phyloP scores from a whole-genome alignment of 257 asterid genomes.

The Nicotiana obtusifolia region DNA sequence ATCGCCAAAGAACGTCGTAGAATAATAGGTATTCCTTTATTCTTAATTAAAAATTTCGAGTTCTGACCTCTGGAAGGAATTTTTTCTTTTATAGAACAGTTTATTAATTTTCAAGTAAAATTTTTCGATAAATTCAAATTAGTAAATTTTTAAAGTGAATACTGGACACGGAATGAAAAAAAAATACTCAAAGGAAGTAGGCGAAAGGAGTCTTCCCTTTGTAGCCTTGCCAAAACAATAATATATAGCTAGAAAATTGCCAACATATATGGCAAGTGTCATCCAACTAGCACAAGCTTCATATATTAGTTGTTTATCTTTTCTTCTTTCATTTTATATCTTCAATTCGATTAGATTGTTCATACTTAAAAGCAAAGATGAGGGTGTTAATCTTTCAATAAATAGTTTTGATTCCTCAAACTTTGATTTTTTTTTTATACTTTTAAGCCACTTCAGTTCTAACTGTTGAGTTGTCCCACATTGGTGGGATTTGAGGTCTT shows the following conservation, averaged over 20 bases:
- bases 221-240: not conserved
- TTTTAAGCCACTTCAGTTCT: constrained; percentile 14
- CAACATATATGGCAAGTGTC: not conserved
- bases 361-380: constrained; percentile 17
- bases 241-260: not conserved
- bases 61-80: too few relatives aligned
- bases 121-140: too few relatives aligned
- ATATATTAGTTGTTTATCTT: not conserved
- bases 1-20: too few relatives aligned
- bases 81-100: too few relatives aligned
- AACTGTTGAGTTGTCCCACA: too few relatives aligned
- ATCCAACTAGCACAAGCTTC: not conserved
- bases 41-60: too few relatives aligned
- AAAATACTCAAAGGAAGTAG: not conserved
- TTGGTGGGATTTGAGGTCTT: too few relatives aligned
- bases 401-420: not conserved
- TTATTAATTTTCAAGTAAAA: too few relatives aligned
- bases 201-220: not conserved
- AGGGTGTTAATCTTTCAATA: not conserved
- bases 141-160: too few relatives aligned
- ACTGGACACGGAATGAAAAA: too few relatives aligned
- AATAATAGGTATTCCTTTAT: too few relatives aligned
- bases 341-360: not conserved
- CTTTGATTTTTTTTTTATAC: not conserved
- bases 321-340: too few relatives aligned